phyloP scores from a whole-genome alignment of 495 filamentous ascomycete species.

The Xylaria scruposa region DNA sequence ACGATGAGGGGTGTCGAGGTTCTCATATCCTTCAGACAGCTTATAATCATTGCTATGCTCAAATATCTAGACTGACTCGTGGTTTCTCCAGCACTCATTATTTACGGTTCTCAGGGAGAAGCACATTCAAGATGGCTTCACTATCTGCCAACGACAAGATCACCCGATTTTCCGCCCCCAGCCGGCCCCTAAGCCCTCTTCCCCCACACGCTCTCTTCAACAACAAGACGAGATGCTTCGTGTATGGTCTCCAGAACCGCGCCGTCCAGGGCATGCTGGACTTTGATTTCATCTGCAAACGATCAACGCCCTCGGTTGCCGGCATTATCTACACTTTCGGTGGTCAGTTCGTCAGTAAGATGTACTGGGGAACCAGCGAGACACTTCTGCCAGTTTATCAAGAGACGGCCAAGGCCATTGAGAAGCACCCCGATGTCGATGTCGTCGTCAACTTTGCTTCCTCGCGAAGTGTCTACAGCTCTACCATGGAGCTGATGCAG shows the following conservation, averaged over 20 bases:
- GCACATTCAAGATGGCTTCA: slow-evolving; percentile 51
- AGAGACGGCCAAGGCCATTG: slow-evolving; percentile 88
- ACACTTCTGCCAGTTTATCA: slow-evolving; percentile 99
- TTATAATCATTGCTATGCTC: neutral
- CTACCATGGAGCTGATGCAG: slow-evolving; percentile 98
- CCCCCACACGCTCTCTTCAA: slow-evolving; percentile 90
- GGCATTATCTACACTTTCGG: slow-evolving; percentile 99
- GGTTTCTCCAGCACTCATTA: neutral
- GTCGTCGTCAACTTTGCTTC: slow-evolving; percentile 99
- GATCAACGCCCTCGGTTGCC: slow-evolving; percentile 91
- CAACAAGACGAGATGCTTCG: slow-evolving; percentile 99
- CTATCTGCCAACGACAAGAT: slow-evolving; percentile 96
- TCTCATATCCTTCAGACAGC: neutral
- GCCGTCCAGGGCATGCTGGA: slow-evolving; percentile 99
- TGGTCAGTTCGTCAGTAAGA: slow-evolving; percentile 99
- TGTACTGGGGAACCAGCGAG: slow-evolving; percentile 99
- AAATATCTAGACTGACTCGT: slow-evolving; percentile 10
- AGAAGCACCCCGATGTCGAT: slow-evolving; percentile 97
- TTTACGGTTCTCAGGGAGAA: slow-evolving; percentile 12
- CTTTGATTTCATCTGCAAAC: slow-evolving; percentile 99
- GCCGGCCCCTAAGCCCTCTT: slow-evolving; percentile 86
- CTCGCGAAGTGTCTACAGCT: slow-evolving; percentile 96
- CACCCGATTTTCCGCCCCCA: slow-evolving; percentile 91
- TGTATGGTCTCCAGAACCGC: slow-evolving; percentile 97
- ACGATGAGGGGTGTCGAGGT: neutral